Evolutionary conservation across 192 early-diverging fungal species (phyloP).

Genomic region (Backusella psychrophila): DNA sequence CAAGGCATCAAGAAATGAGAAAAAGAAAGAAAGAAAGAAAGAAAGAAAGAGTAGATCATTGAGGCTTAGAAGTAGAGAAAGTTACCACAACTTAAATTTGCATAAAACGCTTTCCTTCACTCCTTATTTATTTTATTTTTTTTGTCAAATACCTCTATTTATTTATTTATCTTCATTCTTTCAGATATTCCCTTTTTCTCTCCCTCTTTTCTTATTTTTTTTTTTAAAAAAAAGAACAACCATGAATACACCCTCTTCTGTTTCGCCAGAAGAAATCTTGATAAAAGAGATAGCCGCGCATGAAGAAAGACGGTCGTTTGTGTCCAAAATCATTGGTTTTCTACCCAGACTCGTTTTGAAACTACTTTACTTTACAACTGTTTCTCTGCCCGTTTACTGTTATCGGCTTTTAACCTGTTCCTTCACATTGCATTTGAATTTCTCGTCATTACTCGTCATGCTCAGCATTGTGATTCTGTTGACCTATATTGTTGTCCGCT

Average conservation of each 20-base stretch:
- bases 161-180: background rate
- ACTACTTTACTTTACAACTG: conserved; percentile 45
- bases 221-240: background rate
- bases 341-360: conserved; percentile 36
- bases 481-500: conserved; percentile 60
- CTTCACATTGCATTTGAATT: conserved; percentile 61
- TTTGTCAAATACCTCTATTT: background rate
- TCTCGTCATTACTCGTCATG: conserved; percentile 50
- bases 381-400: conserved; percentile 48
- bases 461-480: conserved; percentile 27
- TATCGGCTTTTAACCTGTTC: conserved; percentile 58
- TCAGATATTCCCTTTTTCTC: background rate
- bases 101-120: background rate
- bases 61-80: no score
- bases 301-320: background rate
- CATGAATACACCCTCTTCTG: background rate
- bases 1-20: no score
- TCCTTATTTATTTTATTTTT: background rate
- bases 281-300: background rate
- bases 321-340: conserved; percentile 14
- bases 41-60: background rate
- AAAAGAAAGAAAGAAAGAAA: background rate
- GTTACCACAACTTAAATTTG: background rate
- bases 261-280: background rate
- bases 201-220: background rate